Conservation (phyloP, 257 asterid genomes). For the Solanum lycopersicoides region DNA sequence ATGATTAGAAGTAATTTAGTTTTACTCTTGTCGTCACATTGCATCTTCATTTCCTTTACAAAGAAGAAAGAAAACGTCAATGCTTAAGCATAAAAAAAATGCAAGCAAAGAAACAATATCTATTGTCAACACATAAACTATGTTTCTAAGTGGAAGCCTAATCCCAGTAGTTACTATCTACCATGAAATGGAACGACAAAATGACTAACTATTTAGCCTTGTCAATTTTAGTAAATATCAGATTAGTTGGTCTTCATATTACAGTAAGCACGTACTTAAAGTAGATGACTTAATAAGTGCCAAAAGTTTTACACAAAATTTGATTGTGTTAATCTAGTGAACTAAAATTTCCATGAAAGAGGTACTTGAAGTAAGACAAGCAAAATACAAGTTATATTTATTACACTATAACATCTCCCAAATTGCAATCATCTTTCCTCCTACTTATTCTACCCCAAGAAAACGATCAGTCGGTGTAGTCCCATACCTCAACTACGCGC, state of each 20-base stretch:
- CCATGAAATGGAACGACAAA: background rate
- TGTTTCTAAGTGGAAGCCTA: background rate
- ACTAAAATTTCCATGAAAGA: background rate
- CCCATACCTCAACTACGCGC: conserved; percentile 67
- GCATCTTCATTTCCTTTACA: conserved; percentile 91
- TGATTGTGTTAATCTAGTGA: background rate
- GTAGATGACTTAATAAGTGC: background rate
- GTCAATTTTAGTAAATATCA: background rate
- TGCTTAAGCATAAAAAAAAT: background rate
- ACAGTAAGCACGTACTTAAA: background rate
- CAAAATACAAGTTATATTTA: background rate
- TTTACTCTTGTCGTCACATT: conserved; percentile 74
- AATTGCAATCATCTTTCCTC: background rate
- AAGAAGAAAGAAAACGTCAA: conserved; percentile 1
- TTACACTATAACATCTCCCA: background rate
- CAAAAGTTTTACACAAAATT: background rate
- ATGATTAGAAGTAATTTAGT: conserved; percentile 1
- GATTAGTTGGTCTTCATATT: background rate
- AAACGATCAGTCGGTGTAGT: background rate
- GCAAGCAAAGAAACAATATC: background rate
- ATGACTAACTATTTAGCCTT: background rate
- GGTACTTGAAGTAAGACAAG: background rate
- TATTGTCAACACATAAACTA: background rate
- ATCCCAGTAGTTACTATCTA: background rate
- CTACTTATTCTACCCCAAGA: background rate